Conservation (phyloP, 345 rosid species). For the Lagerstroemia speciosa region DNA sequence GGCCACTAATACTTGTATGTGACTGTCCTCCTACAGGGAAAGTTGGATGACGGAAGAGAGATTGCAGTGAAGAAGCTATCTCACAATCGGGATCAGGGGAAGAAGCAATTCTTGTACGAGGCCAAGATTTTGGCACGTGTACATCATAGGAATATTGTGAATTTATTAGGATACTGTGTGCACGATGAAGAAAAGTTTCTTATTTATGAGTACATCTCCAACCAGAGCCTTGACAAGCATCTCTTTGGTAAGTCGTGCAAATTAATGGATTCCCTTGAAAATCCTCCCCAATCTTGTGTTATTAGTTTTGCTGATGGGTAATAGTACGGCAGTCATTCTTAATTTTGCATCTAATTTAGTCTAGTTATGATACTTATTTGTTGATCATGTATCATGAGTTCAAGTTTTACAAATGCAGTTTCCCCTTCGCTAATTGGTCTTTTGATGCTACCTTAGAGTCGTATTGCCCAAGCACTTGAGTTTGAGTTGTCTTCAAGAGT, state of each 20-base stretch:
- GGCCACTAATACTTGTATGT: background rate
- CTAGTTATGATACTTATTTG: too few relatives aligned
- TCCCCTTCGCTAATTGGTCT: too few relatives aligned
- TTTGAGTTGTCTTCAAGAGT: too few relatives aligned
- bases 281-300: background rate
- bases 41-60: slow-evolving; percentile 74
- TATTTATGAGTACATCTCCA: slow-evolving; percentile 72
- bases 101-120: slow-evolving; percentile 75
- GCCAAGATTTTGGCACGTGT: slow-evolving; percentile 83
- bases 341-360: too few relatives aligned
- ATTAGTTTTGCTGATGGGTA: background rate
- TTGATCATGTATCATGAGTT: too few relatives aligned
- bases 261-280: too few relatives aligned
- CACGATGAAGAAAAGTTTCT: slow-evolving; percentile 79
- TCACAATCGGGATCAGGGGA: slow-evolving; percentile 68
- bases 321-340: too few relatives aligned
- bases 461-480: too few relatives aligned
- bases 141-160: slow-evolving; percentile 91
- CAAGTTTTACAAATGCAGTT: too few relatives aligned
- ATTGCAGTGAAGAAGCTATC: slow-evolving; percentile 94
- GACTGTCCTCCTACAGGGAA: slow-evolving; percentile 41
- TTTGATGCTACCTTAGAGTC: too few relatives aligned
- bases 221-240: slow-evolving; percentile 91
- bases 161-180: slow-evolving; percentile 74
- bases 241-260: slow-evolving; percentile 96